phyloP scores from a whole-genome alignment of 352 stramenopile species.

The Pythium brachiatum region DNA sequence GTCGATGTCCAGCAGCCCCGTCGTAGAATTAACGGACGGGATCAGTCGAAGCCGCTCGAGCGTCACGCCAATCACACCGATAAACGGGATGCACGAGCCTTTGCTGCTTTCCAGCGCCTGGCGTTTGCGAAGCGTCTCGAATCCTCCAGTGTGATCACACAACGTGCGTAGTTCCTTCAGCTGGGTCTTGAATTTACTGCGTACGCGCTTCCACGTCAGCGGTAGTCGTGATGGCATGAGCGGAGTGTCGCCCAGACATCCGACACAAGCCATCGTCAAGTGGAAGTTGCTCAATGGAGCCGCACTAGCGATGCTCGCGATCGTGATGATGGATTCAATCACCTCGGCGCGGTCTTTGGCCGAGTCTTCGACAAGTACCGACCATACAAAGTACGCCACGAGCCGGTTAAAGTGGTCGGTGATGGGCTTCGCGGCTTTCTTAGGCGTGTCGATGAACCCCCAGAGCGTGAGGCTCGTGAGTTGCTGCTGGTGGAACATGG shows the following conservation, averaged over 20 bases:
- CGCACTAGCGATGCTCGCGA: conserved; percentile 43
- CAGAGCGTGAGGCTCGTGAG: conserved; percentile 44
- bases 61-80: conserved; percentile 66
- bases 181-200: conserved; percentile 61
- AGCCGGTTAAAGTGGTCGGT: conserved; percentile 66
- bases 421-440: conserved; percentile 44
- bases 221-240: conserved; percentile 70
- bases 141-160: conserved; percentile 69
- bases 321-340: conserved; percentile 71
- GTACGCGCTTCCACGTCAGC: conserved; percentile 70
- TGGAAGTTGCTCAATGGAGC: conserved; percentile 68
- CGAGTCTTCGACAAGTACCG: conserved; percentile 62
- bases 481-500: conserved; percentile 60
- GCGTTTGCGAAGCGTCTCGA: conserved; percentile 63
- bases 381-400: conserved; percentile 73
- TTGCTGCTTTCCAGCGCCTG: conserved; percentile 44
- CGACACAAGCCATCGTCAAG: conserved; percentile 77
- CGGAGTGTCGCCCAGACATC: conserved; percentile 63
- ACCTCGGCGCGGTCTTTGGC: conserved; percentile 63
- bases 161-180: conserved; percentile 56
- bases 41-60: conserved; percentile 51
- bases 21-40: conserved; percentile 6
- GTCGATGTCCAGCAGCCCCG: conserved; percentile 18
- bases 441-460: conserved; percentile 54
- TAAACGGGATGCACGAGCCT: conserved; percentile 57